Evolutionary conservation across 2,329 filamentous ascomycete species (phyloP).

Genomic region (Alternaria sp.): DNA sequence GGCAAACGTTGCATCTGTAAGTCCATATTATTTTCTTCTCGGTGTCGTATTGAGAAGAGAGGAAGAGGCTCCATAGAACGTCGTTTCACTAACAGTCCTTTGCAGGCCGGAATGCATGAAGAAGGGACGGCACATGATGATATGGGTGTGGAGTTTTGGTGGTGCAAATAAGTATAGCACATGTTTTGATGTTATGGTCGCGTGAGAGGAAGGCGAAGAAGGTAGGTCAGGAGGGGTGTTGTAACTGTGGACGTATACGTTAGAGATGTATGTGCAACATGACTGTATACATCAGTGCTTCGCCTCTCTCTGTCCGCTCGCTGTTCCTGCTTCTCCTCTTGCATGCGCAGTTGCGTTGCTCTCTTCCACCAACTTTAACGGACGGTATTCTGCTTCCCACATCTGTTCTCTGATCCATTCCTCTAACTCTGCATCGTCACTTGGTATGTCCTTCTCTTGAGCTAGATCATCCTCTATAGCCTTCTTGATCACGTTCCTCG

Average conservation of each 20-base stretch:
- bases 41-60: background rate
- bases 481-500: conserved; percentile 75
- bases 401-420: conserved; percentile 81
- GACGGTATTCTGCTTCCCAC: conserved; percentile 77
- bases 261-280: background rate
- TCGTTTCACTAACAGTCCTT: conserved; percentile 3
- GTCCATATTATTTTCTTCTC: background rate
- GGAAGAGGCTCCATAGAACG: background rate
- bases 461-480: conserved; percentile 76
- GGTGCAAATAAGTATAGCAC: conserved; percentile 30
- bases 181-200: conserved; percentile 39
- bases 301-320: conserved; percentile 35
- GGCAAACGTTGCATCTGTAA: conserved; percentile 32
- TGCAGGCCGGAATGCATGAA: conserved; percentile 34
- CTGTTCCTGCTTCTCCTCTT: conserved; percentile 64
- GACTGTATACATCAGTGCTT: conserved; percentile 6
- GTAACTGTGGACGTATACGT: background rate
- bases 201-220: conserved; percentile 6
- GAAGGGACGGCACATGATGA: conserved; percentile 39
- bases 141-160: conserved; percentile 37
- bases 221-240: background rate
- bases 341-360: conserved; percentile 65
- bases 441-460: conserved; percentile 71
- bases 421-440: conserved; percentile 64
- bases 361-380: conserved; percentile 65